These are phyloP conservation scores for Parastagonospora nodorum DNA, from an alignment of 2,329 filamentous ascomycete genomes.

Conservation along the genomic window DNA sequence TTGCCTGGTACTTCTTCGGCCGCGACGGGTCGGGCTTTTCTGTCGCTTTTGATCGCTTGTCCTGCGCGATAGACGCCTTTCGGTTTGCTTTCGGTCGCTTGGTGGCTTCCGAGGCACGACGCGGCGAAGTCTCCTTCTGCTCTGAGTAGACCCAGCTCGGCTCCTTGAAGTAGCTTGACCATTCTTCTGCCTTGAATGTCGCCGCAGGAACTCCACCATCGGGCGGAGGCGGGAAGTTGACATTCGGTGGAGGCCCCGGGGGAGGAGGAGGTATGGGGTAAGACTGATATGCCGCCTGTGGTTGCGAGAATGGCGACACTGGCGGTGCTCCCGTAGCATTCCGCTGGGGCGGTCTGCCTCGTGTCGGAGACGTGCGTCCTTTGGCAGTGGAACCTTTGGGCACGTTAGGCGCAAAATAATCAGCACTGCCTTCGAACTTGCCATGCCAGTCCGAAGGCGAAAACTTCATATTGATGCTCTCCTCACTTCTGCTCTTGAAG, in stretches of 20 bases:
- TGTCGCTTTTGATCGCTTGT: conserved; percentile 35
- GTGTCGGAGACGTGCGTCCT: conserved; percentile 38
- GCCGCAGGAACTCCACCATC: conserved; percentile 31
- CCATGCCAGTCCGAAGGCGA: conserved; percentile 54
- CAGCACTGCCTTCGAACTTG: conserved; percentile 49
- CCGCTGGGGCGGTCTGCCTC: conserved; percentile 34
- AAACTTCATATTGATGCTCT: conserved; percentile 57
- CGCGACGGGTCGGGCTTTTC: conserved; percentile 31
- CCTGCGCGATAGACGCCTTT: conserved; percentile 39
- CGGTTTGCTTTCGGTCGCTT: conserved; percentile 36
- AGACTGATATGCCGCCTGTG: conserved; percentile 4
- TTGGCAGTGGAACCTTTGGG: conserved; percentile 28
- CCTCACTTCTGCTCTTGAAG: conserved; percentile 54
- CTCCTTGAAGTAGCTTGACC: conserved; percentile 52
- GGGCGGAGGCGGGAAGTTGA: conserved; percentile 26
- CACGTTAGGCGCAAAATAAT: conserved; percentile 49
- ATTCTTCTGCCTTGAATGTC: conserved; percentile 50
- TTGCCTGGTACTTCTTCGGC: conserved; percentile 38
- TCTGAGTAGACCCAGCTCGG: conserved; percentile 45
- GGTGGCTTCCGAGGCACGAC: conserved; percentile 31
- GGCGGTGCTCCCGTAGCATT: conserved; percentile 28
- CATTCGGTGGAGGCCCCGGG: conserved; percentile 33
- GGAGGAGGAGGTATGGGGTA: conserved; percentile 38
- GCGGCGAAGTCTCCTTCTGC: conserved; percentile 37
- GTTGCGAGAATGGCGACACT: conserved; percentile 21